Evolutionary conservation across 768 basidiomycete genomes (phyloP).

Genomic region (Termitomyces sp.): DNA sequence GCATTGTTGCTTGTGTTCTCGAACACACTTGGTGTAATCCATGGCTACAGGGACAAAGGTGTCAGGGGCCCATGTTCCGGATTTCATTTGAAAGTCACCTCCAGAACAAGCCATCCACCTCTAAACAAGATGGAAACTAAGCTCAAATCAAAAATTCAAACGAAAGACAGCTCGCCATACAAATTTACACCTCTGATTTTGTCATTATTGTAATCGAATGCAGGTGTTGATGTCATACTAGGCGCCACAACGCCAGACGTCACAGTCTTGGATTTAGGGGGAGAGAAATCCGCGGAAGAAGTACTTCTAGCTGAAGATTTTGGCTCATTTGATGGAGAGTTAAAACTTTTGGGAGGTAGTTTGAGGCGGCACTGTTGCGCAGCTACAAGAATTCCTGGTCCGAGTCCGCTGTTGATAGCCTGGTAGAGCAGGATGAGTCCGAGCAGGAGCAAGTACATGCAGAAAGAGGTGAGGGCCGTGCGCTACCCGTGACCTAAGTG

Average conservation of each 20-base stretch:
- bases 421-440: conserved; percentile 18
- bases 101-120: conserved; percentile 61
- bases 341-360: neutral
- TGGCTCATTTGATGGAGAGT: neutral
- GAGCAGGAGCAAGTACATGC: conserved; percentile 14
- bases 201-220: conserved; percentile 38
- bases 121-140: conserved; percentile 20
- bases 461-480: conserved; percentile 1
- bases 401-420: conserved; percentile 4
- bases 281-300: conserved; percentile 3
- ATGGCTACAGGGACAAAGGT: conserved; percentile 38
- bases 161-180: conserved; percentile 26
- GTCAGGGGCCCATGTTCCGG: neutral
- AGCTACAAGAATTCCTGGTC: conserved; percentile 10
- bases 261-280: neutral
- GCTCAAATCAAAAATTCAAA: neutral
- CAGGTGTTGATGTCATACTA: conserved; percentile 17
- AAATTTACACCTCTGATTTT: conserved; percentile 57
- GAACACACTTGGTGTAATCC: conserved; percentile 77
- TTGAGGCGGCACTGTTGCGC: conserved; percentile 26
- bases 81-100: conserved; percentile 27
- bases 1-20: conserved; percentile 49
- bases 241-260: conserved; percentile 4
- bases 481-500: neutral
- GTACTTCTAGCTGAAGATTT: neutral